Evolutionary conservation across 345 rosid species (phyloP), one percentile per base, ranked within the genome.

Genomic region (Isatis tinctoria): DNA sequence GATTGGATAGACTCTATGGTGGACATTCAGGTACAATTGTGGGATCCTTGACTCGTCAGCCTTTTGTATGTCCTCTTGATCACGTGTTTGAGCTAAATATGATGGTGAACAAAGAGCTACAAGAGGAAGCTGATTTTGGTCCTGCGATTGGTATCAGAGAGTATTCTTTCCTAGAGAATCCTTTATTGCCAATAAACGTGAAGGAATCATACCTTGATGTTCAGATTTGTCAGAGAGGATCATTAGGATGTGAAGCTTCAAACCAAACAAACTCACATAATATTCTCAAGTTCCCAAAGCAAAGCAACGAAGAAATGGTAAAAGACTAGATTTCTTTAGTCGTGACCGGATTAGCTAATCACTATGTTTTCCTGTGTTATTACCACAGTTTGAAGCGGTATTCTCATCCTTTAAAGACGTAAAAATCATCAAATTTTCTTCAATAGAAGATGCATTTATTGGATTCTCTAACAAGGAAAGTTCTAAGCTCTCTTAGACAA

Each of bases 41-140:
- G 65, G 97, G 97, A 60, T 81, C 99, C 40, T 53, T 94, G 89
- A 94, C 99, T 12, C 84, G 85, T 60, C 97, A 87, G 73, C 99
- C 99, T 74, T 92, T 94, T 72, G 64, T 91, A 68, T 92, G 97
- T 79, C 99, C 99, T 78, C 77, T 91, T 74, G 99, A 94, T 77
- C 99, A 94, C 48, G 99, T 92, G 10, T 94, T 94, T 74, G 97
- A 94, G 97, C 95, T 89, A 59, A 44, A 28, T 28, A 10, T 33
- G 35, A 44, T 13, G 30, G 33, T 75, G 63, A 54, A 28, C 36
- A 82, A 91, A 68, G 87, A 83, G 63, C 78, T 80, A 45, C 79
- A 88, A 5, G 82, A 73, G 74, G 95, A 91, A 47, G 12, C 26
- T 64, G 97, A 90, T 74, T 92, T 90, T 80, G 99, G 99, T 69